phyloP scores from a whole-genome alignment of 441 rosid species.

The Mallotus japonicus region DNA sequence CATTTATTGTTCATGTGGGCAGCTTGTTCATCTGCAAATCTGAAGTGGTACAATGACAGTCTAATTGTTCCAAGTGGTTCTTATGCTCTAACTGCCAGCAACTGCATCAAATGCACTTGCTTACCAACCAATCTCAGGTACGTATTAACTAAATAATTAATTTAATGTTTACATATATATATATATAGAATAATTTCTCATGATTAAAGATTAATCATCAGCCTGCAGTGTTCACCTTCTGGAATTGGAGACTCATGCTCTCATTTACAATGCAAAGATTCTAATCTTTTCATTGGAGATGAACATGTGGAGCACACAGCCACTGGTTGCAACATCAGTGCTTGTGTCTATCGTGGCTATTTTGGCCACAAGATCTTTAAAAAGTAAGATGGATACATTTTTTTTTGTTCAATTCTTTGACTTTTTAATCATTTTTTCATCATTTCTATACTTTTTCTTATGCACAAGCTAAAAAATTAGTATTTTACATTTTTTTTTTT shows the following conservation, averaged over 20 bases:
- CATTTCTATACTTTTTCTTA: neutral
- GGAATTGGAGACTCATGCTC: slow-evolving; percentile 15
- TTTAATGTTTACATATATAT: no score
- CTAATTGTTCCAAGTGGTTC: slow-evolving; percentile 31
- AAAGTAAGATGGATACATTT: slow-evolving; percentile 10
- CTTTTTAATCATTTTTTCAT: no score
- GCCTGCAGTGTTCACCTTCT: slow-evolving; percentile 26
- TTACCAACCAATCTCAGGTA: slow-evolving; percentile 19
- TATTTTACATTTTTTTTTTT: neutral
- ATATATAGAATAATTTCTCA: no score
- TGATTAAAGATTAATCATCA: neutral
- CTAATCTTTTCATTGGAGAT: slow-evolving; percentile 26
- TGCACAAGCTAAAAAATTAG: no score
- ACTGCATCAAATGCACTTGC: slow-evolving; percentile 30
- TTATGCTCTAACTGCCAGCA: slow-evolving; percentile 25
- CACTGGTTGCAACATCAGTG: slow-evolving; percentile 22
- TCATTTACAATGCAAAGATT: slow-evolving; percentile 27
- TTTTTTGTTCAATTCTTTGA: no score
- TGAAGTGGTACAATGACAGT: slow-evolving; percentile 24
- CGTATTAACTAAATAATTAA: slow-evolving; percentile 9
- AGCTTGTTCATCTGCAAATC: slow-evolving; percentile 34
- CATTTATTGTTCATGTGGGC: slow-evolving; percentile 9
- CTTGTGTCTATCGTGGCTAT: slow-evolving; percentile 29
- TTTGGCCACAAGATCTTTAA: slow-evolving; percentile 25
- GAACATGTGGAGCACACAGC: neutral